Evolutionary conservation across 768 basidiomycete genomes (phyloP).

Genomic region (Leccinum obscurum): DNA sequence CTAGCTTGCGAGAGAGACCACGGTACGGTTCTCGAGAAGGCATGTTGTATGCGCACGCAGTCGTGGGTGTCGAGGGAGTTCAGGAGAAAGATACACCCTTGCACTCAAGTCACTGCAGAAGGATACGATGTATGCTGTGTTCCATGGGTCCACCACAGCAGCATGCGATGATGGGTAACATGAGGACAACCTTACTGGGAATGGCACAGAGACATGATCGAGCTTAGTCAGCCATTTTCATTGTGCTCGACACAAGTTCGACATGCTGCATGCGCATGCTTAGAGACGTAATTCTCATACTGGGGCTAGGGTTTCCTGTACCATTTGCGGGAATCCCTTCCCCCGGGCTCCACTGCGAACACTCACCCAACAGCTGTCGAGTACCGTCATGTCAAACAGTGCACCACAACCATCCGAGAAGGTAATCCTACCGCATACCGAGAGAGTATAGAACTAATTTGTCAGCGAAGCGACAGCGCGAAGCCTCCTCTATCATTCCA

Average conservation of each 20-base stretch:
- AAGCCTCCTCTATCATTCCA: not conserved
- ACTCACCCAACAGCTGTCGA: not conserved
- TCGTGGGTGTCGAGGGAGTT: not conserved
- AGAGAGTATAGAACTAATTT: not conserved
- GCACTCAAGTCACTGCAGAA: not conserved
- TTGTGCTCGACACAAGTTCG: not conserved
- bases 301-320: too few relatives aligned
- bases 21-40: conserved; percentile 31
- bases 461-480: not conserved
- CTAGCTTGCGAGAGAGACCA: conserved; percentile 41
- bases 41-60: conserved; percentile 20
- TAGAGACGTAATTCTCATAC: not conserved
- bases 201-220: not conserved
- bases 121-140: not conserved
- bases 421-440: not conserved
- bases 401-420: not conserved
- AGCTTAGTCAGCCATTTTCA: not conserved
- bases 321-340: too few relatives aligned
- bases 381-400: not conserved
- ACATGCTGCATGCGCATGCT: not conserved
- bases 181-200: not conserved
- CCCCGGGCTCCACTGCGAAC: not conserved
- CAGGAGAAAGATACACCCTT: not conserved
- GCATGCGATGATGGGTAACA: not conserved
- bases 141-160: not conserved